Conservation (phyloP, 1,139 yeast species). For the Nakaseomyces nivariensis region DNA sequence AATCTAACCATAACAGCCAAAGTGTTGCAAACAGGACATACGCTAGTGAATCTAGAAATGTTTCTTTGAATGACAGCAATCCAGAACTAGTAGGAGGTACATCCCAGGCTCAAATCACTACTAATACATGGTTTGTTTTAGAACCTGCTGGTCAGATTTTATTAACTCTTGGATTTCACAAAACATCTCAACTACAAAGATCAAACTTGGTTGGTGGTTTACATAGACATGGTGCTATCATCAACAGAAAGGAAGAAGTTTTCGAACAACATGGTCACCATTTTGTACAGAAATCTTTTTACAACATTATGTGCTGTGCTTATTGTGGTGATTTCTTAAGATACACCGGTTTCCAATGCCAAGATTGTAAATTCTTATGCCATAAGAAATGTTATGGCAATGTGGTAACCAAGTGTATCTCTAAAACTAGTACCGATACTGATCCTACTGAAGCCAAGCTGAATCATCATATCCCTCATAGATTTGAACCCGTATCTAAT, state of each 20-base stretch:
- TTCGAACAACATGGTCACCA: constrained; percentile 96
- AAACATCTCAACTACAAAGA: constrained; percentile 42
- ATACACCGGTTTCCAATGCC: constrained; percentile 92
- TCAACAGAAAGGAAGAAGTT: constrained; percentile 89
- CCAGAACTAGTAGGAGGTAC: constrained; percentile 4
- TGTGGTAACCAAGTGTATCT: constrained; percentile 91
- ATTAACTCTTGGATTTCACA: constrained; percentile 69
- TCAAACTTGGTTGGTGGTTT: constrained; percentile 43
- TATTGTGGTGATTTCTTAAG: constrained; percentile 91
- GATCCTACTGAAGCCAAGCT: constrained; percentile 84
- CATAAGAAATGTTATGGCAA: constrained; percentile 91
- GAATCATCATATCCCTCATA: constrained; percentile 93
- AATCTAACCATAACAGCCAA: neutral
- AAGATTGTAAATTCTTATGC: constrained; percentile 88
- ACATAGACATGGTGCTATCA: constrained; percentile 97
- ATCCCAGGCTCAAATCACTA: constrained; percentile 21
- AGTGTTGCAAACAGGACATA: constrained; percentile 4
- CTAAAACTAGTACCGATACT: constrained; percentile 75
- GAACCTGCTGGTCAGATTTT: constrained; percentile 92
- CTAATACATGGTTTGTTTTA: constrained; percentile 82
- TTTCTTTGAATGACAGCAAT: constrained; percentile 2
- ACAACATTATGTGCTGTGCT: constrained; percentile 94
- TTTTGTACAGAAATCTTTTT: constrained; percentile 89
- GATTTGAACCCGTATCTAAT: constrained; percentile 82
- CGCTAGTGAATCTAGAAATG: constrained; percentile 4